phyloP scores from a whole-genome alignment of 129 eudicot genomes.

The Sambucus nigra region DNA sequence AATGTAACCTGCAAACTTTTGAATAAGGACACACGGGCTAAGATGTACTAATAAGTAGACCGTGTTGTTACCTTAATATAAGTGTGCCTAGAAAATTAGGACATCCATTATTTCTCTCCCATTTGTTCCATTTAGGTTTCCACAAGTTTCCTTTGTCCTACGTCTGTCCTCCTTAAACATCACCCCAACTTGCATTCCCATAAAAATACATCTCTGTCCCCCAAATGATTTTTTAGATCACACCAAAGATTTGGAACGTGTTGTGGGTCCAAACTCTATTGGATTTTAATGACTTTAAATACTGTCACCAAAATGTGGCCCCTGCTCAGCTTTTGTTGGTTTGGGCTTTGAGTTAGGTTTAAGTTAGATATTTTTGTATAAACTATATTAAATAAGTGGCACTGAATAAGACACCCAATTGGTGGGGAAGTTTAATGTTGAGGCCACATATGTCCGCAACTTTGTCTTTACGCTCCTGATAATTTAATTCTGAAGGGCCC shows the following conservation, averaged over 20 bases:
- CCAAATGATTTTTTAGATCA: not conserved
- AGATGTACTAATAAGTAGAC: too few species aligned
- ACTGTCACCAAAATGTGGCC: not conserved
- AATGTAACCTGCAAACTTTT: too few species aligned
- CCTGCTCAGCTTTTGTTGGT: not conserved
- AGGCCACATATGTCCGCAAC: not conserved
- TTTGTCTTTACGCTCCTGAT: not conserved
- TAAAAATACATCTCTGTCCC: not conserved
- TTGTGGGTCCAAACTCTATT: not conserved
- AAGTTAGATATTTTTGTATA: not conserved
- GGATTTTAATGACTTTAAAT: not conserved
- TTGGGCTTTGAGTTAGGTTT: not conserved
- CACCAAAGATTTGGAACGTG: not conserved
- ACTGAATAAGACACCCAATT: conserved; percentile 4
- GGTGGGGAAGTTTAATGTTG: conserved; percentile 4
- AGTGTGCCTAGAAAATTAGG: too few species aligned
- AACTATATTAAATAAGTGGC: not conserved
- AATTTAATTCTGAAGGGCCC: not conserved
- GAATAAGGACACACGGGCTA: too few species aligned
- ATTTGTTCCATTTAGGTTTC: too few species aligned
- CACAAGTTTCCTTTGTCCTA: too few species aligned
- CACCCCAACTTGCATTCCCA: too few species aligned
- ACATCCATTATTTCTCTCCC: too few species aligned
- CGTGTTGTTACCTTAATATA: too few species aligned
- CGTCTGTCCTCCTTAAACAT: too few species aligned